Conservation (phyloP, 169 alveolate genomes). For the Cryptosporidium ubiquitum region DNA sequence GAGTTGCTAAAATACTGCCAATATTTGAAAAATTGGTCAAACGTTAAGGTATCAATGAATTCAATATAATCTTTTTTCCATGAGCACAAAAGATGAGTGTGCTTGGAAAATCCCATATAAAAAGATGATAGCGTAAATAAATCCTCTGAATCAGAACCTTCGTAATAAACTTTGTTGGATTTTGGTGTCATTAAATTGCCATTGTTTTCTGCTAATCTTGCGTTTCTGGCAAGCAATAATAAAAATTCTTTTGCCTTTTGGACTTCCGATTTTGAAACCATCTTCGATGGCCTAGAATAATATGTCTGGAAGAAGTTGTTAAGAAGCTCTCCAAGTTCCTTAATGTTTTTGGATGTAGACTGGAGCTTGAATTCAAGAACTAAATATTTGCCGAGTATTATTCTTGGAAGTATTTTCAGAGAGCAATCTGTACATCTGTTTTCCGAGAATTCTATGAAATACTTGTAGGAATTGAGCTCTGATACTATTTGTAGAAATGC, state of each 20-base stretch:
- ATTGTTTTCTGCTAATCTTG: neutral
- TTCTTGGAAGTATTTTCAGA: constrained; percentile 33
- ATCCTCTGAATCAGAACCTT: constrained; percentile 1
- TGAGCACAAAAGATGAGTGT: constrained; percentile 5
- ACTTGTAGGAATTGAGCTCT: constrained; percentile 32
- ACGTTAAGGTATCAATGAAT: constrained; percentile 7
- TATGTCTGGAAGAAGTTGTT: constrained; percentile 15
- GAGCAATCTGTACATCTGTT: constrained; percentile 26
- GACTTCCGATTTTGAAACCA: constrained; percentile 22
- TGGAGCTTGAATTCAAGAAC: constrained; percentile 50
- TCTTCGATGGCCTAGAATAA: constrained; percentile 55
- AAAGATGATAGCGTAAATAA: neutral
- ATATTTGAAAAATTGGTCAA: constrained; percentile 23
- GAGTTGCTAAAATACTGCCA: constrained; percentile 47
- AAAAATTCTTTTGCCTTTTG: constrained; percentile 37
- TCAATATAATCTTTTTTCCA: constrained; percentile 42
- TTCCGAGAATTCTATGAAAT: constrained; percentile 34
- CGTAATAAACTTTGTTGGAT: neutral
- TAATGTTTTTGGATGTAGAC: constrained; percentile 19
- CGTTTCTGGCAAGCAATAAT: neutral
- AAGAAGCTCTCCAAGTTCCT: constrained; percentile 23
- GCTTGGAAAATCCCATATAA: constrained; percentile 13
- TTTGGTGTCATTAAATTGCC: neutral
- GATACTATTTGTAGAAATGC: constrained; percentile 40
- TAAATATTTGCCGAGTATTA: constrained; percentile 30